phyloP scores from a whole-genome alignment of 2,329 filamentous ascomycete species.

The Sodiomyces alkalinus region DNA sequence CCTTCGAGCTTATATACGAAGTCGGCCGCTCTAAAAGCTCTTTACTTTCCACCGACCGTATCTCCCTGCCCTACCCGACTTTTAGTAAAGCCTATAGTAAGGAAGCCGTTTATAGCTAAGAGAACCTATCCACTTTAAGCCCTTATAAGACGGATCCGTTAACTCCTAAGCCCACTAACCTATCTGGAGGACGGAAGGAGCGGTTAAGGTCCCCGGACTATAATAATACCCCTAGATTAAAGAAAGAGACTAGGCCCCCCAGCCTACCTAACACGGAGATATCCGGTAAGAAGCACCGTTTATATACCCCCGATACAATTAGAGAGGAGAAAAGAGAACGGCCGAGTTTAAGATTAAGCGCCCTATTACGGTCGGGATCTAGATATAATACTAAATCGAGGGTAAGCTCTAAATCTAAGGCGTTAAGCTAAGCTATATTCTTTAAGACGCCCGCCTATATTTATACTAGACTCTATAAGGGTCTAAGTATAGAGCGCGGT shows the following conservation, averaged over 20 bases:
- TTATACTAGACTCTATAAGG: slow-evolving; percentile 11
- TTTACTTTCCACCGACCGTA: slow-evolving; percentile 25
- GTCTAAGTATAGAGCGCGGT: slow-evolving; percentile 8
- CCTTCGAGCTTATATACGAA: slow-evolving; percentile 35
- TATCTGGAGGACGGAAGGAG: slow-evolving; percentile 35
- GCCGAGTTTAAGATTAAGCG: slow-evolving; percentile 29
- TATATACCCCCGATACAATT: slow-evolving; percentile 13
- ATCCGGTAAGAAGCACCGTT: slow-evolving; percentile 23
- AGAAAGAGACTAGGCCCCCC: slow-evolving; percentile 35
- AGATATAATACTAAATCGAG: slow-evolving; percentile 34
- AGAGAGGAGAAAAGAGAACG: slow-evolving; percentile 15
- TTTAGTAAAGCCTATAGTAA: slow-evolving; percentile 90
- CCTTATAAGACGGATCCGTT: slow-evolving; percentile 25
- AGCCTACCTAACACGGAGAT: slow-evolving; percentile 50
- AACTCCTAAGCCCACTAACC: slow-evolving; percentile 59
- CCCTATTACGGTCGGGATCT: slow-evolving; percentile 26
- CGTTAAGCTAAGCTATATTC: slow-evolving; percentile 43
- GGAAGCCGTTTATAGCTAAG: slow-evolving; percentile 56
- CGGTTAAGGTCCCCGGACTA: slow-evolving; percentile 33
- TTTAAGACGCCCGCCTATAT: slow-evolving; percentile 21
- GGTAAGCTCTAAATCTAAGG: slow-evolving; percentile 36
- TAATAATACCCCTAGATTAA: slow-evolving; percentile 20
- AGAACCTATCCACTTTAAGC: slow-evolving; percentile 27
- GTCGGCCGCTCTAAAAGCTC: slow-evolving; percentile 18
- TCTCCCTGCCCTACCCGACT: slow-evolving; percentile 56